Base-by-base conservation (phyloP, 2,329 filamentous ascomycete species). In the Ceratocystis papillata region DNA sequence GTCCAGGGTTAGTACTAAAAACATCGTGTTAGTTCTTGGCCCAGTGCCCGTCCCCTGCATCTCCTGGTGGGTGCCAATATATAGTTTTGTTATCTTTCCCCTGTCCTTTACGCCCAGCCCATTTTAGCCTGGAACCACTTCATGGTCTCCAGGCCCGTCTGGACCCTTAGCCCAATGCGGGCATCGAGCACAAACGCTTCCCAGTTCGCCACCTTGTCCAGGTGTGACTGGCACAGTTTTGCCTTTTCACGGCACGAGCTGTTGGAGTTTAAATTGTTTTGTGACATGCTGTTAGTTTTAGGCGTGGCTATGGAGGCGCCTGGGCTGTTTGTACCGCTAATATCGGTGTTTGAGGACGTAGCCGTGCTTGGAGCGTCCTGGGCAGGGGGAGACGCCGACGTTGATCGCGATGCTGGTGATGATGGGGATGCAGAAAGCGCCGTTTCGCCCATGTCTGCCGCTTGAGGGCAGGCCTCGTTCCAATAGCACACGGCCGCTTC, bases 401-500 rank as follows among this genome's bases (percentile, higher is more conserved):
- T 20, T 33, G 53, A 59, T n/a, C 17, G 28, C 5, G 28, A 59
- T 33, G 12, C 53, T 17, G 53, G 30, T 5, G 17, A 20, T 3
- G 53, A 33, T 17, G 53, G 33, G 0, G 53, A 59, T 20, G 53
- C 7, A 59, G 53, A 59, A 59, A 64, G 30, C 12, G 25, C n/a
- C 30, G 45, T 20, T 22, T 57, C 55, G 28, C 62, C 44, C 7
- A 69, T 64, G 3, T 70, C 70, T 69, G 70, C 71, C 69, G 70
- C 71, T 0, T 77, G 74, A 37, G 76, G 73, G 70, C 77, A 80
- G 64, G 79, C 80, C 71, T 93, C 87, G 67, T 82, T 80, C 92
- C 93, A 99, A 1, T 87, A 78, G 65, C 89, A 84, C 6, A 88
- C 90, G 0, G 86, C 91, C 78, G 94, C 84, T 76, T 99, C 94